Conservation (phyloP, 2,329 filamentous ascomycete genomes). For the Claviceps fusiformis region DNA sequence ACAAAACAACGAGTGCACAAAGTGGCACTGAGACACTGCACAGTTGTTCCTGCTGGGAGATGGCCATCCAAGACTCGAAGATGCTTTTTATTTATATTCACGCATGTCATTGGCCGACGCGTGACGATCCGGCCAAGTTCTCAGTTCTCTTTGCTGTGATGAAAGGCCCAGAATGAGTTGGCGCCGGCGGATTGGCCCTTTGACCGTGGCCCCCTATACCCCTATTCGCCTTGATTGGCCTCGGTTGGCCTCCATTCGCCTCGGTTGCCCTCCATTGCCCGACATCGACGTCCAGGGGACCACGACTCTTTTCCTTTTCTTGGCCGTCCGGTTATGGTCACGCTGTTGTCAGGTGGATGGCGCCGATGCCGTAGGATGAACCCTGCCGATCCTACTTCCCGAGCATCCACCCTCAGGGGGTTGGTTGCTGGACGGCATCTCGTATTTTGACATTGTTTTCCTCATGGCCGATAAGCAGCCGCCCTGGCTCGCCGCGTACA, state of each 20-base stretch:
- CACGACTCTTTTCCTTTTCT: background rate
- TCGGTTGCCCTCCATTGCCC: background rate
- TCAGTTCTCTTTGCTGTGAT: background rate
- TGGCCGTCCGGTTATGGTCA: background rate
- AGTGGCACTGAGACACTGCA: background rate
- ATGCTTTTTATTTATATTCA: background rate
- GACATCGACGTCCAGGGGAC: background rate
- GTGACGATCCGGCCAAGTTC: background rate
- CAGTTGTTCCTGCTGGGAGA: background rate
- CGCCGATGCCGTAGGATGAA: background rate
- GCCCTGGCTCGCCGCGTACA: background rate
- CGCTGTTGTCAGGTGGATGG: background rate
- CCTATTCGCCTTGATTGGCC: background rate
- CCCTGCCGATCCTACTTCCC: background rate
- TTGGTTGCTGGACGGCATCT: constrained; percentile 6
- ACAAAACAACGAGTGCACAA: background rate
- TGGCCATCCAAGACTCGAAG: background rate
- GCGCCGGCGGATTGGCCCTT: background rate
- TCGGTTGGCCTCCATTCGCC: background rate
- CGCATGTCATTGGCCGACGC: background rate
- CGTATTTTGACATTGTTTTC: constrained; percentile 6
- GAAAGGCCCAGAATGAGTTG: background rate
- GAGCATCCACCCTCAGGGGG: constrained; percentile 1
- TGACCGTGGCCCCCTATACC: no score
- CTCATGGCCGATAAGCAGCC: background rate